phyloP scores from a whole-genome alignment of 352 stramenopile genomes.

The Pythium monospermum region DNA sequence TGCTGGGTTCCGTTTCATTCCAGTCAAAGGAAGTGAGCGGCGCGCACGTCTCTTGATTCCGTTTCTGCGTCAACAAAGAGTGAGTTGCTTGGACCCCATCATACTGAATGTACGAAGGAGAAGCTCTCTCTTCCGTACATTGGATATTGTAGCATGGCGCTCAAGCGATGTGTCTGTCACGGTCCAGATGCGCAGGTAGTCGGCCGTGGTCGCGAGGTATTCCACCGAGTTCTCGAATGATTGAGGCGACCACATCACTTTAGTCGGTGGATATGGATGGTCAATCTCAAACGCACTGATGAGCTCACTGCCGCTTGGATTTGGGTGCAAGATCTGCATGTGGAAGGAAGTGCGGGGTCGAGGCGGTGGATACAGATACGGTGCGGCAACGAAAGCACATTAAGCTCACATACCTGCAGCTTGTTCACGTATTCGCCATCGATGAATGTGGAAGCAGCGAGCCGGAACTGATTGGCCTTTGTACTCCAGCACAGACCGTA shows the following conservation, averaged over 20 bases:
- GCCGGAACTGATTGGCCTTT: conserved; percentile 48
- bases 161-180: conserved; percentile 73
- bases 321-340: conserved; percentile 64
- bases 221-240: conserved; percentile 44
- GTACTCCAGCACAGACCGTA: conserved; percentile 79
- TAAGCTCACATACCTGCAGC: conserved; percentile 70
- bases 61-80: conserved; percentile 38
- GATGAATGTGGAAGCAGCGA: conserved; percentile 78
- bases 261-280: conserved; percentile 83
- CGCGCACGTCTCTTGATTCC: conserved; percentile 91
- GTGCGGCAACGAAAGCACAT: too few relatives aligned
- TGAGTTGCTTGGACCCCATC: too few relatives aligned
- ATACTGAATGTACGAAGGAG: conserved; percentile 1
- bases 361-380: neutral
- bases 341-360: neutral
- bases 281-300: conserved; percentile 69
- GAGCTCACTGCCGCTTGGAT: conserved; percentile 41
- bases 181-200: conserved; percentile 82
- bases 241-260: conserved; percentile 83
- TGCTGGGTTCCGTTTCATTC: conserved; percentile 94
- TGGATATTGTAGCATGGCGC: conserved; percentile 64
- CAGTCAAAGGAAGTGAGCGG: conserved; percentile 98
- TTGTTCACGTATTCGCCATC: conserved; percentile 85
- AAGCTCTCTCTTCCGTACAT: conserved; percentile 28
- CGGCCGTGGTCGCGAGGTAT: conserved; percentile 74